Conservation (phyloP, 371 early-diverging fungal species). For the Basidiobolus meristosporus region DNA sequence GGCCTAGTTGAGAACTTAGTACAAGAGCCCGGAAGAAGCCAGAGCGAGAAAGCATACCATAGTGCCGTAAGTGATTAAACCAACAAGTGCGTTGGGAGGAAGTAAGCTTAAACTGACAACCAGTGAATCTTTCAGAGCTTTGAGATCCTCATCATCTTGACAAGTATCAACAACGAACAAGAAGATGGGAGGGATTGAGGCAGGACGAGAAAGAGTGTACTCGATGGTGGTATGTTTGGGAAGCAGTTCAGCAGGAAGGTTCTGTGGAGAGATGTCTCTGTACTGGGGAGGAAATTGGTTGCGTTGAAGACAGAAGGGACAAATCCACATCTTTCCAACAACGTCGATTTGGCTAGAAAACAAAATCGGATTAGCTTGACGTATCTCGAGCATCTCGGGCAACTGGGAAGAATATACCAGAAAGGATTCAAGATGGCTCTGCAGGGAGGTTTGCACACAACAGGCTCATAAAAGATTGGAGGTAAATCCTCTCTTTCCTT, state of each 20-base stretch:
- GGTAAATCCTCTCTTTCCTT: slow-evolving; percentile 78
- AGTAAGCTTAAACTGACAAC: slow-evolving; percentile 77
- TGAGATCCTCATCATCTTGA: slow-evolving; percentile 83
- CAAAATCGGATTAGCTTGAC: no score
- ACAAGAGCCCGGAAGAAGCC: no score
- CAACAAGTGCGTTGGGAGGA: slow-evolving; percentile 89
- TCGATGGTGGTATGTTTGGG: slow-evolving; percentile 94
- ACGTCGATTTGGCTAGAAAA: slow-evolving; percentile 93
- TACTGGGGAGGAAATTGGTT: slow-evolving; percentile 98
- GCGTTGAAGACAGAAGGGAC: slow-evolving; percentile 95
- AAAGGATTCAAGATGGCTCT: slow-evolving; percentile 94
- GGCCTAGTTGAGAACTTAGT: slow-evolving; percentile 33
- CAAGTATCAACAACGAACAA: slow-evolving; percentile 98
- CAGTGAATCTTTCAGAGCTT: slow-evolving; percentile 87
- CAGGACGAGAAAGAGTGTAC: slow-evolving; percentile 68
- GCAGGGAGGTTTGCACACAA: slow-evolving; percentile 93
- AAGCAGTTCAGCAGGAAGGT: slow-evolving; percentile 91
- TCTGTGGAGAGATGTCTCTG: slow-evolving; percentile 84
- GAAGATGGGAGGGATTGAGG: slow-evolving; percentile 87
- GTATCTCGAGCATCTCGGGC: no score
- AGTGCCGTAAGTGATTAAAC: slow-evolving; percentile 95
- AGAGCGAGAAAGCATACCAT: slow-evolving; percentile 50
- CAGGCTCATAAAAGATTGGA: slow-evolving; percentile 89
- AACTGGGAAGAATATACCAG: slow-evolving; percentile 77
- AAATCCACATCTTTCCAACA: slow-evolving; percentile 93